Conservation (phyloP, 164 flowering plant species). For the Buxus sempervirens region DNA sequence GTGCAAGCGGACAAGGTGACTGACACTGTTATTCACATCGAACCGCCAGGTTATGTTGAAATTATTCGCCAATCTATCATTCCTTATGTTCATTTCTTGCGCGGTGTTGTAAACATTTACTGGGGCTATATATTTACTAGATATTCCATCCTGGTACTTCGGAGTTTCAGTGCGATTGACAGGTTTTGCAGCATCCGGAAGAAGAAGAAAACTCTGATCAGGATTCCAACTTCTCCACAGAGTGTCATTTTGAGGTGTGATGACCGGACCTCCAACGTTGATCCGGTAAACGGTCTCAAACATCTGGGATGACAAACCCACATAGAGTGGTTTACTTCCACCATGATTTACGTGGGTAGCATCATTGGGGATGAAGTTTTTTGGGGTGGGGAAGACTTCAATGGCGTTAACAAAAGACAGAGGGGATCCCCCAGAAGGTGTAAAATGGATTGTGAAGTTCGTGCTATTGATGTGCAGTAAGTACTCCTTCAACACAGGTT, state of each 20-base stretch:
- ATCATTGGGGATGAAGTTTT: conserved; percentile 8
- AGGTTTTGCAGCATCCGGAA: conserved; percentile 12
- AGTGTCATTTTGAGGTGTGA: conserved; percentile 20
- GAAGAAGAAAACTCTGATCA: conserved; percentile 26
- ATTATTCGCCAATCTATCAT: background rate
- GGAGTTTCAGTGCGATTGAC: background rate
- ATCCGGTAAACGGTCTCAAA: conserved; percentile 30
- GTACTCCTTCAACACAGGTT: conserved; percentile 29
- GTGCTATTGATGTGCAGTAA: conserved; percentile 9
- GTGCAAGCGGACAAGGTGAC: conserved; percentile 35
- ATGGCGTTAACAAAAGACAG: conserved; percentile 43
- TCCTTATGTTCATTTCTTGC: conserved; percentile 18
- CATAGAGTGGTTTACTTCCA: background rate
- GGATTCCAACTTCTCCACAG: conserved; percentile 33
- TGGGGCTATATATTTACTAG: conserved; percentile 33
- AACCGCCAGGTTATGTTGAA: conserved; percentile 41
- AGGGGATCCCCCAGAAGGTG: conserved; percentile 19
- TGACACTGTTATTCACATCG: conserved; percentile 20
- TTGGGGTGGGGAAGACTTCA: conserved; percentile 27
- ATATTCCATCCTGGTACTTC: conserved; percentile 1
- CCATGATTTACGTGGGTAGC: conserved; percentile 9
- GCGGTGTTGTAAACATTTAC: conserved; percentile 39
- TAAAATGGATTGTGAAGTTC: conserved; percentile 20
- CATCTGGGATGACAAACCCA: conserved; percentile 11
- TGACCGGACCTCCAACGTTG: conserved; percentile 33